These are phyloP conservation scores for Coemansia sp. DNA, from an alignment of 192 early-diverging fungal genomes.

Conservation along the genomic window DNA sequence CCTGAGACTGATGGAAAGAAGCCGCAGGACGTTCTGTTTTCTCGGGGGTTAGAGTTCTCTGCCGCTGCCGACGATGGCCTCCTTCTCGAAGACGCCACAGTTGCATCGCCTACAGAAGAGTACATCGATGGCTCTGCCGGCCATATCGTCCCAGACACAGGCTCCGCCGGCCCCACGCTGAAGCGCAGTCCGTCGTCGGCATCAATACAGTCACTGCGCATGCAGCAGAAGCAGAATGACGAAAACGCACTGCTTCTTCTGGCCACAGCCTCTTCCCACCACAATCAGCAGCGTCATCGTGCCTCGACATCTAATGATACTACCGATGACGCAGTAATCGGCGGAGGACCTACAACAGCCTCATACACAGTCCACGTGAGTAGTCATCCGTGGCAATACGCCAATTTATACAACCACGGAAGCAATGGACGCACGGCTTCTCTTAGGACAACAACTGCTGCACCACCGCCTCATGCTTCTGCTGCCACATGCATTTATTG, in stretches of 20 bases:
- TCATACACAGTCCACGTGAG: conserved; percentile 5
- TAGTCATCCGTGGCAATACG: conserved; percentile 11
- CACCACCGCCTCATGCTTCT: not conserved
- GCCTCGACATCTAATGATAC: not conserved
- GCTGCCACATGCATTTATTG: conserved; percentile 21
- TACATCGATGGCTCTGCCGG: not conserved
- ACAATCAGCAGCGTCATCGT: not conserved
- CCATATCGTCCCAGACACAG: not conserved
- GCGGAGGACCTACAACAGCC: conserved; percentile 1
- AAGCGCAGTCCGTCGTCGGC: conserved; percentile 29
- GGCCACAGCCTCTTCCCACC: not conserved
- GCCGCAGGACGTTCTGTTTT: not conserved
- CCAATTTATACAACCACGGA: conserved; percentile 13
- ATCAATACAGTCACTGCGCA: conserved; percentile 15
- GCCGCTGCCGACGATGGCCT: not conserved
- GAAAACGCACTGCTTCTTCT: not conserved
- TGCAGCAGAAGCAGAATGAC: conserved; percentile 2
- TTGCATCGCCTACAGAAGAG: not conserved
- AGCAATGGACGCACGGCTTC: conserved; percentile 2
- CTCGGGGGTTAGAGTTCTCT: not conserved
- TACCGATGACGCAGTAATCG: not conserved
- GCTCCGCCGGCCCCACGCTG: not conserved
- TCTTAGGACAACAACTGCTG: not conserved
- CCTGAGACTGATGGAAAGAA: not conserved
- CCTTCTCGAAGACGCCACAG: conserved; percentile 8